Evolutionary conservation across 2,329 filamentous ascomycete genomes (phyloP).

Genomic region (Rutstroemia sp.): DNA sequence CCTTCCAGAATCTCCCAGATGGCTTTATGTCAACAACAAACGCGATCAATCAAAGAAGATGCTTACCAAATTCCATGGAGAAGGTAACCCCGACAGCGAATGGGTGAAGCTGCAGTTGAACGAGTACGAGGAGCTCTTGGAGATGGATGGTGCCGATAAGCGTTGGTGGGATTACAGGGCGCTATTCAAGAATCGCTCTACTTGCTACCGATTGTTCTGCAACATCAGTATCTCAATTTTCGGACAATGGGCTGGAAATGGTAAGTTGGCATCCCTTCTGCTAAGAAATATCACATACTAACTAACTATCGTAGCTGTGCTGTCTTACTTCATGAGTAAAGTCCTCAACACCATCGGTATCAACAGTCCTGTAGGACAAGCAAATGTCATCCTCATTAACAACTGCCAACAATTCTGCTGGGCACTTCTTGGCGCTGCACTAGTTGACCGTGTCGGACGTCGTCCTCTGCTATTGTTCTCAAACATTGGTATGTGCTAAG

Average conservation of each 20-base stretch:
- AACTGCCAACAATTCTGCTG: constrained; percentile 47
- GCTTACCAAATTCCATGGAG: constrained; percentile 48
- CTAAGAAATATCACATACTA: neutral
- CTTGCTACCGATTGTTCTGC: constrained; percentile 42
- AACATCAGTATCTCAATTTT: constrained; percentile 46
- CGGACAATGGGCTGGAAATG: constrained; percentile 42
- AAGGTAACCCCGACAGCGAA: constrained; percentile 41
- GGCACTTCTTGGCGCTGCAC: constrained; percentile 45
- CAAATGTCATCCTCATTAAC: constrained; percentile 48
- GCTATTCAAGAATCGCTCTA: constrained; percentile 42
- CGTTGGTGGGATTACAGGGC: constrained; percentile 49
- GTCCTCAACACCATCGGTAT: constrained; percentile 46
- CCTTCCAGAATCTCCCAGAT: constrained; percentile 55
- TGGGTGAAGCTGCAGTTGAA: constrained; percentile 43
- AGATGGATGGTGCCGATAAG: constrained; percentile 44
- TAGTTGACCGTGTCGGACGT: constrained; percentile 51
- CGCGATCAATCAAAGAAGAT: constrained; percentile 44
- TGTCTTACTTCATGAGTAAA: constrained; percentile 48
- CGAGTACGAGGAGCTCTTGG: constrained; percentile 42
- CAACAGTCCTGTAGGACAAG: constrained; percentile 38
- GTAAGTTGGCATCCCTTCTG: constrained; percentile 10
- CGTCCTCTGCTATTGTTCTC: constrained; percentile 47
- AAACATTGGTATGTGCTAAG: constrained; percentile 29
- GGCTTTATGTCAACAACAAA: constrained; percentile 50
- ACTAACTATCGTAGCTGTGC: constrained; percentile 22